Base-by-base conservation (phyloP, 306 rosid genomes). In the Senna siamea region DNA sequence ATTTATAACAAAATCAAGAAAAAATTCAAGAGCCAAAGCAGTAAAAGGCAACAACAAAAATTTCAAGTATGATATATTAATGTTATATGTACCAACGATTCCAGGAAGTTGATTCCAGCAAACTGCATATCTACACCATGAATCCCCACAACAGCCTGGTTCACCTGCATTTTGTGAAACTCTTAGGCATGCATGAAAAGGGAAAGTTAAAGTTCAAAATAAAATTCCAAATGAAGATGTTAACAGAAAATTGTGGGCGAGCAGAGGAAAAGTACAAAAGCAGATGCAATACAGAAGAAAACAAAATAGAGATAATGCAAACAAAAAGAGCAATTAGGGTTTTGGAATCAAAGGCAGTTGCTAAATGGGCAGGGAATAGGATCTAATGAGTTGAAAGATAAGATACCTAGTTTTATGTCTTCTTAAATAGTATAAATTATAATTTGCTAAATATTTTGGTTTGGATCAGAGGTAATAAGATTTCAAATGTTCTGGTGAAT, bases 111-210 rank as follows among this genome's bases (percentile, higher is more conserved):
- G 78, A 94, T 81, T 88, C 97, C 98, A 76, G 87, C 51, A 66
- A 82, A 87, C 76, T 94, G 98, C 85, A 88, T 85, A 80, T 94
- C 95, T 62, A 87, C 68, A 28, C 97, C 96, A 79, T 89, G 96
- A 69, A 50, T 69, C 40, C 98, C 97, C 76, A 74, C 61, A 70
- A 89, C 74, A 81, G 96, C 93, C 80, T 94, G 97, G 82, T 87
- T 89, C 69, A 93, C 91, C 98, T 93, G 97, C 69, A 78, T 44
- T 28, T 15, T 68, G 43, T 58, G n/a, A 55, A 85, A 78, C 63
- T 44, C 62, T 87, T 68, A 78, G 66, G 40, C 64, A 48, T 70
- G 60, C 62, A 63, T 19, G 34, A 69, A 56, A 72, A 7, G 43
- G 56, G 41, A 67, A 63, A 60, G 30, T 48, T 62, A 41, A 11